Conservation (phyloP, 2,329 filamentous ascomycete species). For the Alternaria sp. region DNA sequence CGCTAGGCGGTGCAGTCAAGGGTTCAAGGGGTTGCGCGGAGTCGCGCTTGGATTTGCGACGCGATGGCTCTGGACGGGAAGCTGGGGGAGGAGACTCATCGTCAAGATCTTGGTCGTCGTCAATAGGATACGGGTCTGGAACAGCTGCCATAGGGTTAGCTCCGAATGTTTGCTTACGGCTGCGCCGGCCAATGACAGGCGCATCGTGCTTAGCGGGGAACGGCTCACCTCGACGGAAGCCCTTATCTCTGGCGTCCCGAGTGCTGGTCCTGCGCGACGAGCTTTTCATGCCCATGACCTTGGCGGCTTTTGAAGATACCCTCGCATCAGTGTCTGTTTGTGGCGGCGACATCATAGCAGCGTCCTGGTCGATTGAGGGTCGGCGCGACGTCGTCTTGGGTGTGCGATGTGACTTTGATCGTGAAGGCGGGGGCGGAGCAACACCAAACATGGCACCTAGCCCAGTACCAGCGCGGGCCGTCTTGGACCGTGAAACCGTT, state of each 20-base stretch:
- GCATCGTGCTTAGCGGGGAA: slow-evolving; percentile 23
- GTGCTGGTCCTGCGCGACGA: slow-evolving; percentile 52
- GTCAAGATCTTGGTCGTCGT: slow-evolving; percentile 64
- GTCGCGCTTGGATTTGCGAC: slow-evolving; percentile 51
- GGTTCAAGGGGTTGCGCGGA: slow-evolving; percentile 44
- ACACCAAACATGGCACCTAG: slow-evolving; percentile 68
- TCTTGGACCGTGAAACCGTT: slow-evolving; percentile 57
- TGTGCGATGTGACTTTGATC: slow-evolving; percentile 70
- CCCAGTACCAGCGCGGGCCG: slow-evolving; percentile 64
- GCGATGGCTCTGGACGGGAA: slow-evolving; percentile 44
- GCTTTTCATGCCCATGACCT: slow-evolving; percentile 68
- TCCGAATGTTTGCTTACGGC: slow-evolving; percentile 45
- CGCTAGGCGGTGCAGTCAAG: slow-evolving; percentile 46
- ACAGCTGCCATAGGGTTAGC: slow-evolving; percentile 46
- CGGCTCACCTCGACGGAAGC: slow-evolving; percentile 58
- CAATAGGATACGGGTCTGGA: slow-evolving; percentile 66
- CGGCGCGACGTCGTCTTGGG: slow-evolving; percentile 69
- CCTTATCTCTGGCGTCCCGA: slow-evolving; percentile 47
- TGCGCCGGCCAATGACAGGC: slow-evolving; percentile 28
- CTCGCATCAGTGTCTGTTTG: slow-evolving; percentile 67
- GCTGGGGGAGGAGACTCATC: slow-evolving; percentile 46
- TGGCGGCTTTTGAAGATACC: slow-evolving; percentile 78
- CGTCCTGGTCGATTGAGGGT: slow-evolving; percentile 69
- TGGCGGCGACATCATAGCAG: slow-evolving; percentile 73
- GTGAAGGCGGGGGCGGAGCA: slow-evolving; percentile 61